These are phyloP conservation scores for Trichoderma brevicompactum DNA, from an alignment of 2,329 filamentous ascomycete genomes.

Conservation along the genomic window DNA sequence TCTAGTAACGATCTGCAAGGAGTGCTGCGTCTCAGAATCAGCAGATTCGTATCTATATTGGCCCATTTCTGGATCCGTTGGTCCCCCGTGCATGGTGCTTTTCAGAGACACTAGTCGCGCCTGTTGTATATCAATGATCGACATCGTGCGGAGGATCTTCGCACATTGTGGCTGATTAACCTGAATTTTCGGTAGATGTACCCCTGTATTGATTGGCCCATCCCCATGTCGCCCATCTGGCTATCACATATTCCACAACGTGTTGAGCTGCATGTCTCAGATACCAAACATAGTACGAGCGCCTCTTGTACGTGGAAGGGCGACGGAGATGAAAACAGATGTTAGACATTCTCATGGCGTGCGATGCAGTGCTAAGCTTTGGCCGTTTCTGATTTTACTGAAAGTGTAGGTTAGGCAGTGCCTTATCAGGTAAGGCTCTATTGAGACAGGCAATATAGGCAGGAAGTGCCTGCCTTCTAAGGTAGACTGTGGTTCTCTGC, in stretches of 20 bases:
- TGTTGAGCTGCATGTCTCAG: constrained; percentile 18
- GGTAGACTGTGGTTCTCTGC: background rate
- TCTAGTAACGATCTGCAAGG: no score
- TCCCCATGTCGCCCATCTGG: background rate
- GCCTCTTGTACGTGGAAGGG: background rate
- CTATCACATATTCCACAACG: background rate
- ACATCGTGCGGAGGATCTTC: constrained; percentile 23
- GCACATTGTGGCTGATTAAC: constrained; percentile 19
- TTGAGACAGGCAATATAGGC: no score
- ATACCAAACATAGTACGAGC: background rate
- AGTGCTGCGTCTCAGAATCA: no score
- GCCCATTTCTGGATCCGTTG: no score
- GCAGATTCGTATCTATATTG: no score
- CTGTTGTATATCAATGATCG: constrained; percentile 15
- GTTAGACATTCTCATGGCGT: no score
- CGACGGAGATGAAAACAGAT: no score
- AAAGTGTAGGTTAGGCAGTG: no score
- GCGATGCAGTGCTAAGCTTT: no score
- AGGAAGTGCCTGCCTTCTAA: no score
- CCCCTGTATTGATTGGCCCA: constrained; percentile 4
- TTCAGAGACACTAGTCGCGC: background rate
- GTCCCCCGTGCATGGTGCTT: no score
- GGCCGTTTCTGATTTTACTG: background rate
- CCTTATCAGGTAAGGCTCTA: no score
- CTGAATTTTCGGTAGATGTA: background rate